phyloP scores from a whole-genome alignment of 306 rosid species.

The Trifolium fragiferum region DNA sequence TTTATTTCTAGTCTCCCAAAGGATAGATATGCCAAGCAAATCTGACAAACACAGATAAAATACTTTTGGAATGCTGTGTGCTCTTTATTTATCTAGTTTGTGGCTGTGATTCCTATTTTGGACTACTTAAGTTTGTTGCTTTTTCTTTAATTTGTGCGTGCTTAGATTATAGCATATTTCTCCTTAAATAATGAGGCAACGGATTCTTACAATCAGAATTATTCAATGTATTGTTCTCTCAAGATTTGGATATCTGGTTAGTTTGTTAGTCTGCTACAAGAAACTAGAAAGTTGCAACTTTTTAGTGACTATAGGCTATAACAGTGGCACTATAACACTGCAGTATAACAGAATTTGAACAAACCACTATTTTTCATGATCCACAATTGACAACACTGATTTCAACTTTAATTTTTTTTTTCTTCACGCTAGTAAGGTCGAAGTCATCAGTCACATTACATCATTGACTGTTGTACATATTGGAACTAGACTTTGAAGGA shows the following conservation, averaged over 20 bases:
- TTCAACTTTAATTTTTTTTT: not conserved
- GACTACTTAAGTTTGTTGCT: not conserved
- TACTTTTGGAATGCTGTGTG: not conserved
- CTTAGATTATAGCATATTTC: not conserved
- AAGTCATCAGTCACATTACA: not conserved
- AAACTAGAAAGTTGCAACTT: not conserved
- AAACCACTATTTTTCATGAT: not conserved
- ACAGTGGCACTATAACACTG: too few species aligned
- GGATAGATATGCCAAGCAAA: not conserved
- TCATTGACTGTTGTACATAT: conserved; percentile 14
- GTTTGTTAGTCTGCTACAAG: not conserved
- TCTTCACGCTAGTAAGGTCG: not conserved
- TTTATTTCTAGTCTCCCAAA: not conserved
- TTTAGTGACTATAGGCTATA: too few species aligned
- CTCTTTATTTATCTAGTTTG: not conserved
- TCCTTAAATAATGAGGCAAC: not conserved
- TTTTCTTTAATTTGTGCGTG: not conserved
- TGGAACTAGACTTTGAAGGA: conserved; percentile 13
- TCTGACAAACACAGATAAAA: not conserved
- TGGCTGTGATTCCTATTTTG: not conserved
- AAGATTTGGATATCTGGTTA: not conserved
- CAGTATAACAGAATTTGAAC: not conserved
- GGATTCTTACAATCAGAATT: too few species aligned
- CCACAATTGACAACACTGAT: not conserved
- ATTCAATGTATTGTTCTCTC: not conserved